Percentiles rank a stretch among this genome's conserved stretches.
These are phyloP conservation scores for Wickerhamiella galacta DNA, from an alignment of 805 yeast genomes.

Conservation along the genomic window DNA sequence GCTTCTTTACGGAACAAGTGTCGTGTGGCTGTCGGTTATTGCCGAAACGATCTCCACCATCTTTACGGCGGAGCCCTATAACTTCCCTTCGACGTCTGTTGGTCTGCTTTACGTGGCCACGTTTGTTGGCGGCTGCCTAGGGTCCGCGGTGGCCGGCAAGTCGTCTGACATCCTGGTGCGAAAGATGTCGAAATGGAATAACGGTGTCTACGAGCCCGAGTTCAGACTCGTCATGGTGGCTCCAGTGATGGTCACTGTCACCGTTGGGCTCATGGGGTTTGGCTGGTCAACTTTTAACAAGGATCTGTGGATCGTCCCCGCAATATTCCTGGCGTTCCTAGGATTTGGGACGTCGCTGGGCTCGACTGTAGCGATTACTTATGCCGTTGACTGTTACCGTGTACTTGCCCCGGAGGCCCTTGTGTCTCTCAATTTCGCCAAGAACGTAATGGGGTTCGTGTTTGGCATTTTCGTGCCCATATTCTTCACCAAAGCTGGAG, in stretches of 20 bases:
- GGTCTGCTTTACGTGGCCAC: conserved; percentile 42
- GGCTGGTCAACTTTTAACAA: conserved; percentile 38
- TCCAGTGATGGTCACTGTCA: conserved; percentile 29
- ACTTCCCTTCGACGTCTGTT: conserved; percentile 29
- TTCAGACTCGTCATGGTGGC: conserved; percentile 37
- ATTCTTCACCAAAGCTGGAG: conserved; percentile 28
- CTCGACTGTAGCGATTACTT: conserved; percentile 45
- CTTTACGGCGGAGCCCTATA: conserved; percentile 30
- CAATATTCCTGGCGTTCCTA: conserved; percentile 37
- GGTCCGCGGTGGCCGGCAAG: conserved; percentile 38
- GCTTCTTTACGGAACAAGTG: conserved; percentile 36
- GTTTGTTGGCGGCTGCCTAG: conserved; percentile 40
- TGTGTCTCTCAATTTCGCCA: conserved; percentile 37
- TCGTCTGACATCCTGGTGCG: conserved; percentile 34
- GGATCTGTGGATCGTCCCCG: conserved; percentile 41
- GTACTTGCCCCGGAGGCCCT: conserved; percentile 42
- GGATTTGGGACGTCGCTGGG: conserved; percentile 47
- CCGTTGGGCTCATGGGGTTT: conserved; percentile 42
- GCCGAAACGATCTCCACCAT: conserved; percentile 39
- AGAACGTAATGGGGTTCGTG: conserved; percentile 37
- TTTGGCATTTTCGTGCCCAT: conserved; percentile 40
- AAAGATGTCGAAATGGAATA: conserved; percentile 27
- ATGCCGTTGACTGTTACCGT: conserved; percentile 39
- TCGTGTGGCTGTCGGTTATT: conserved; percentile 47
- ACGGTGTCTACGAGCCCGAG: conserved; percentile 48